Percentiles rank a stretch among this genome's conserved stretches.
Conservation (phyloP, 1,284 basidiomycete genomes). For the Ustilago sp. region DNA sequence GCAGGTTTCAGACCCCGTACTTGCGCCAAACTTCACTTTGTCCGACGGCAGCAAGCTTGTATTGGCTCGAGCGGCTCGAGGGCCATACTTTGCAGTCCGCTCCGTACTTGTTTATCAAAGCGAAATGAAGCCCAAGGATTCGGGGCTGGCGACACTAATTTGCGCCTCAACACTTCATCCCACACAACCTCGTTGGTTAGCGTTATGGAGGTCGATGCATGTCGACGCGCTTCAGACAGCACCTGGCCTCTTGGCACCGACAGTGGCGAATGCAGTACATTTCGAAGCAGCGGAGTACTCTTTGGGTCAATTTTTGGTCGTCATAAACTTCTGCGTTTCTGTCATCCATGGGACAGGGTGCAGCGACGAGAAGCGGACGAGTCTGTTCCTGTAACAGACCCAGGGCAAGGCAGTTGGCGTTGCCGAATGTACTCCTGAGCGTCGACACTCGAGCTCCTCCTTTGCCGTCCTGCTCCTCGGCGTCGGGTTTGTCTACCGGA, state of each 20-base stretch:
- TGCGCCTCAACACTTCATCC: neutral
- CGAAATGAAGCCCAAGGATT: neutral
- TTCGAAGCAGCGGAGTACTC: neutral
- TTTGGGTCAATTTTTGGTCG: neutral
- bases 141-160: neutral
- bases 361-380: neutral
- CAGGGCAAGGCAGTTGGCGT: neutral
- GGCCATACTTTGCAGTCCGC: no score
- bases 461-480: neutral
- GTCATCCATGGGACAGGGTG: neutral
- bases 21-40: neutral
- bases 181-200: neutral
- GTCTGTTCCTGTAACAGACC: neutral
- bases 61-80: neutral
- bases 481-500: neutral
- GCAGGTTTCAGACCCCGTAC: neutral
- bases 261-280: neutral
- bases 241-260: neutral
- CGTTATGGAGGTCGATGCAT: constrained; percentile 1
- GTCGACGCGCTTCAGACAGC: neutral
- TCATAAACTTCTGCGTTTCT: neutral
- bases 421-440: neutral
- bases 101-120: neutral
- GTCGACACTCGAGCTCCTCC: neutral
- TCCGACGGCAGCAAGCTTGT: neutral